Evolutionary conservation across 2,329 filamentous ascomycete species (phyloP).

Genomic region (Fusarium sp.): DNA sequence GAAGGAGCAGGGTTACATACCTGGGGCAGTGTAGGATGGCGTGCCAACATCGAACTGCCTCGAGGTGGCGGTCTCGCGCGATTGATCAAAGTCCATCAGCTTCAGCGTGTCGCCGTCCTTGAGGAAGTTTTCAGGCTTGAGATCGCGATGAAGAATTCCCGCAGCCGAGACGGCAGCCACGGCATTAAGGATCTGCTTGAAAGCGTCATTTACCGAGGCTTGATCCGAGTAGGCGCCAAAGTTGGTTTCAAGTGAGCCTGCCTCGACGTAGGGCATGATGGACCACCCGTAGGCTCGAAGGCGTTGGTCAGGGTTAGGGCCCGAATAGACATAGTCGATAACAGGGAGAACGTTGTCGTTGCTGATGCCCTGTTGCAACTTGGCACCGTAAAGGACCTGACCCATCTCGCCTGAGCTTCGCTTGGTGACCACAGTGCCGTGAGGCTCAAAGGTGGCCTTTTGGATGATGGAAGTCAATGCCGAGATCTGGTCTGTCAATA

Average conservation of each 20-base stretch:
- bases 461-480: neutral
- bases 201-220: conserved; percentile 3
- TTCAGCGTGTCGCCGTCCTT: conserved; percentile 26
- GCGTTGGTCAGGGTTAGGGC: neutral
- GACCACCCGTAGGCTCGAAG: conserved; percentile 11
- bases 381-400: conserved; percentile 13
- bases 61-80: neutral
- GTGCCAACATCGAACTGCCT: conserved; percentile 22
- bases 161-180: conserved; percentile 21
- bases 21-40: conserved; percentile 20
- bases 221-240: conserved; percentile 13
- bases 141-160: conserved; percentile 23
- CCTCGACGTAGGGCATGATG: conserved; percentile 20
- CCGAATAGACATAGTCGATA: neutral
- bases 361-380: conserved; percentile 4
- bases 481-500: neutral
- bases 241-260: conserved; percentile 19
- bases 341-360: conserved; percentile 24
- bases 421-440: conserved; percentile 21
- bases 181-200: conserved; percentile 27
- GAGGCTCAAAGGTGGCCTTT: conserved; percentile 6
- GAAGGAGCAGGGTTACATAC: neutral
- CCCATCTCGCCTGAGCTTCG: conserved; percentile 1
- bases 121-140: conserved; percentile 33
- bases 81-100: conserved; percentile 33